These are phyloP conservation scores for Phytophthora fragariae DNA, from an alignment of 352 stramenopile genomes.

Conservation along the genomic window DNA sequence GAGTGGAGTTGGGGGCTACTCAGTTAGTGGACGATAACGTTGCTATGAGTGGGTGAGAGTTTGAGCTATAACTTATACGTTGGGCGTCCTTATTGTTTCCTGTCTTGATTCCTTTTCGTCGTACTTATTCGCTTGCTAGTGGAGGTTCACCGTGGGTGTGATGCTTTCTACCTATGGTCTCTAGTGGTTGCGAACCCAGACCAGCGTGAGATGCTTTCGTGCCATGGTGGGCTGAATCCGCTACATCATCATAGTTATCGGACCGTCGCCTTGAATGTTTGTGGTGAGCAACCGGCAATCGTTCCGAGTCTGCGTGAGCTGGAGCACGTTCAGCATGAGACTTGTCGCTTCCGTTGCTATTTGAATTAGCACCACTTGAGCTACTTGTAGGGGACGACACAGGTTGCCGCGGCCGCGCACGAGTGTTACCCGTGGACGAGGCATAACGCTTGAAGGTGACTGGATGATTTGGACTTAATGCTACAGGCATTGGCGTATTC, in stretches of 20 bases:
- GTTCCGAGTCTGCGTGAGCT: conserved; percentile 54
- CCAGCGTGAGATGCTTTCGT: conserved; percentile 26
- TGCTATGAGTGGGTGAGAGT: conserved; percentile 4
- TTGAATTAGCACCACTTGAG: conserved; percentile 23
- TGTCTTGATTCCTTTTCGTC: conserved; percentile 24
- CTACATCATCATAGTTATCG: conserved; percentile 51
- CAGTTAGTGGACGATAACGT: not conserved
- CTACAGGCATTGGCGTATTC: conserved; percentile 36
- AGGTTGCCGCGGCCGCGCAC: conserved; percentile 43
- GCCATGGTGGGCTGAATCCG: conserved; percentile 31
- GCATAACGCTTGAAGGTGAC: conserved; percentile 65
- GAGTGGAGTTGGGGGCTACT: not conserved
- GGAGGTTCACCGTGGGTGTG: conserved; percentile 29
- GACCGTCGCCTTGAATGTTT: conserved; percentile 59
- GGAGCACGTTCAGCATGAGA: conserved; percentile 53
- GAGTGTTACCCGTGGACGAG: conserved; percentile 50
- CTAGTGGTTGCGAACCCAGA: conserved; percentile 35
- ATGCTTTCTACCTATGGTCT: conserved; percentile 38
- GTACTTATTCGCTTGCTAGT: conserved; percentile 30
- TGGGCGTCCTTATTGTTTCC: conserved; percentile 10
- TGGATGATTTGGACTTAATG: conserved; percentile 39
- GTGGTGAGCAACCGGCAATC: conserved; percentile 53
- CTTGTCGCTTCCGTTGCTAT: conserved; percentile 51
- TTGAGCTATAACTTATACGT: conserved; percentile 34
- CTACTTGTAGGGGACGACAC: conserved; percentile 22